A percentile compares a stretch with the other conserved stretches of the same genome.
Conservation (phyloP, 306 rosid species). For the Acacia confusa region DNA sequence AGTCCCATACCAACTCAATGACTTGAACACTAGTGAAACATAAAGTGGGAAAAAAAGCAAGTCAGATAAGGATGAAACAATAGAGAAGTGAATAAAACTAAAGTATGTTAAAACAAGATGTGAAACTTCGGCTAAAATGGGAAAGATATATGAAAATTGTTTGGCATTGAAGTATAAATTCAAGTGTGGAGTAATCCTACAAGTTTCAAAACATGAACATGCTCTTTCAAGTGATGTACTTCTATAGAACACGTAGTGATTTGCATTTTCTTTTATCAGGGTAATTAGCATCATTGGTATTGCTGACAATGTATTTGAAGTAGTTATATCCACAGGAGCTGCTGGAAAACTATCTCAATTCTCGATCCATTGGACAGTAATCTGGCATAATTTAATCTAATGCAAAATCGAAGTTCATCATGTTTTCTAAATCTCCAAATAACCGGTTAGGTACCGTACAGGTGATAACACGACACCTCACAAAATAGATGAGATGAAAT, state of each 20-base stretch:
- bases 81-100: slow-evolving; percentile 8
- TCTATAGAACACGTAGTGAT: not conserved
- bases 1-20: slow-evolving; percentile 38
- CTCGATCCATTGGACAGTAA: not conserved
- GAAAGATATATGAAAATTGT: not conserved
- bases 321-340: not conserved
- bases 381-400: not conserved
- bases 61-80: not conserved
- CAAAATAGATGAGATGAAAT: not conserved
- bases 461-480: not conserved
- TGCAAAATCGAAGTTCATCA: not conserved
- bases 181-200: not conserved
- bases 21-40: slow-evolving; percentile 37
- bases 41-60: not conserved
- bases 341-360: not conserved
- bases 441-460: not conserved
- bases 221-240: not conserved
- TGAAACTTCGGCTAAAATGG: not conserved
- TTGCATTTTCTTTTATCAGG: not conserved
- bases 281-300: not conserved
- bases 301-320: not conserved
- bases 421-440: not conserved
- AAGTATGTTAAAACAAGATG: not conserved
- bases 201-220: not conserved
- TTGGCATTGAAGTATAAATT: not conserved